These are phyloP conservation scores for Alternaria novae-zelandiae DNA, from an alignment of 2,329 filamentous ascomycete genomes.

Conservation along the genomic window DNA sequence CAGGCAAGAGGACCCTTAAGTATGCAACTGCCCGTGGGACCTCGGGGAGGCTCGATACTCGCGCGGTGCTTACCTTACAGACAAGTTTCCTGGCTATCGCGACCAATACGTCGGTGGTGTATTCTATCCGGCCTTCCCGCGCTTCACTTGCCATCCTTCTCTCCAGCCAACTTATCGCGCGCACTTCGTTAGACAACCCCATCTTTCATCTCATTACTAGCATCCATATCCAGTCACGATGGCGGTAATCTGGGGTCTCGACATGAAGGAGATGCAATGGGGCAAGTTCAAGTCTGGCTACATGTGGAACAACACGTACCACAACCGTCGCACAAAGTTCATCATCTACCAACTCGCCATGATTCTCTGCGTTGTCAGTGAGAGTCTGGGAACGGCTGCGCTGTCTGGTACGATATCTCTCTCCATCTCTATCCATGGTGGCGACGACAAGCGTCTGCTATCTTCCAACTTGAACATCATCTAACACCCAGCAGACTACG, in stretches of 20 bases:
- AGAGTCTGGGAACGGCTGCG: slow-evolving; percentile 63
- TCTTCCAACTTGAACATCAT: neutral
- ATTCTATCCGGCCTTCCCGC: neutral
- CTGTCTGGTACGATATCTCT: slow-evolving; percentile 54
- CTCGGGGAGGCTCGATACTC: neutral
- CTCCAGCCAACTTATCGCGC: neutral
- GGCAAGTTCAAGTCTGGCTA: slow-evolving; percentile 63
- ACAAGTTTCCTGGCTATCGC: neutral
- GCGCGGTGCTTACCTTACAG: neutral
- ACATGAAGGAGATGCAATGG: slow-evolving; percentile 65
- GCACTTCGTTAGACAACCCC: neutral
- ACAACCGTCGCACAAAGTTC: slow-evolving; percentile 64
- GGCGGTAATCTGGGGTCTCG: slow-evolving; percentile 63
- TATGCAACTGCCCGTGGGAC: neutral
- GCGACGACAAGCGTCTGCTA: neutral
- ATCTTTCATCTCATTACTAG: neutral
- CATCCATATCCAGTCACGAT: slow-evolving; percentile 20
- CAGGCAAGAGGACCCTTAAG: neutral
- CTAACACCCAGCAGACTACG: slow-evolving; percentile 53
- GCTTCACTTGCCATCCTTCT: neutral
- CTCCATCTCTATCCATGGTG: neutral
- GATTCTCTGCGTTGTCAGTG: slow-evolving; percentile 64
- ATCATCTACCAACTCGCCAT: slow-evolving; percentile 66
- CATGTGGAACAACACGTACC: slow-evolving; percentile 64
- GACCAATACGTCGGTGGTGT: neutral